Evolutionary conservation across 1,284 basidiomycete species (phyloP).

Genomic region (Thecaphora thlaspeos): DNA sequence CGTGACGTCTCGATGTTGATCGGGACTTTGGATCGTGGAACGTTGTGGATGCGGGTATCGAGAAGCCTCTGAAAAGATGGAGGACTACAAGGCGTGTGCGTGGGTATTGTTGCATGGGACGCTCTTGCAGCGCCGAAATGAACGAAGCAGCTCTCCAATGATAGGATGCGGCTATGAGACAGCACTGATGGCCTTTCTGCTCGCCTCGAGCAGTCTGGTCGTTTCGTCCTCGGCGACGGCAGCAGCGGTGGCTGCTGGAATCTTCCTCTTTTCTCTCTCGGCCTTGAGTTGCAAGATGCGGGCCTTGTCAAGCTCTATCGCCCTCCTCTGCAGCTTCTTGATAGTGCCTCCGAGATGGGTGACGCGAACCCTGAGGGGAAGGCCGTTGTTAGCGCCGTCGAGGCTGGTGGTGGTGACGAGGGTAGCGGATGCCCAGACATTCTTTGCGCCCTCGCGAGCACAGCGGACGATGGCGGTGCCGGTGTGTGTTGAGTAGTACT

Average conservation of each 20-base stretch:
- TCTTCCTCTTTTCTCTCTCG: not conserved
- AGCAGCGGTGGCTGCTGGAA: not conserved
- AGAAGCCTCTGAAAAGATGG: no score
- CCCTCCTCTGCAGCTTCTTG: conserved; percentile 40
- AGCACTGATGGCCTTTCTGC: not conserved
- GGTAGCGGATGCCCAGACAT: conserved; percentile 36
- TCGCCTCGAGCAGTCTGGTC: not conserved
- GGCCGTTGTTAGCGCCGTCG: not conserved
- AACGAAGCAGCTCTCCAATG: no score
- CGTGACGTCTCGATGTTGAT: no score
- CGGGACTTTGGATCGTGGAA: no score
- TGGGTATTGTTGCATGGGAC: no score
- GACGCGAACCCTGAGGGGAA: conserved; percentile 21
- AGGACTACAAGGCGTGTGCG: no score
- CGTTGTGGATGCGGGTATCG: no score
- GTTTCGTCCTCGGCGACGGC: not conserved
- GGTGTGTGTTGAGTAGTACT: conserved; percentile 36
- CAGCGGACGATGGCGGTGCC: conserved; percentile 37
- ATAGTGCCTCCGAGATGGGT: conserved; percentile 38
- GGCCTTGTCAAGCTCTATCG: conserved; percentile 33
- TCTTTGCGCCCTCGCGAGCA: conserved; percentile 26
- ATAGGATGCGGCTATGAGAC: no score
- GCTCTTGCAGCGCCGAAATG: no score
- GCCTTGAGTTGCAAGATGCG: conserved; percentile 13
- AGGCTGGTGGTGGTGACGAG: conserved; percentile 6